These are phyloP conservation scores for Vigna radiata DNA, from an alignment of 306 rosid genomes.

Conservation along the genomic window DNA sequence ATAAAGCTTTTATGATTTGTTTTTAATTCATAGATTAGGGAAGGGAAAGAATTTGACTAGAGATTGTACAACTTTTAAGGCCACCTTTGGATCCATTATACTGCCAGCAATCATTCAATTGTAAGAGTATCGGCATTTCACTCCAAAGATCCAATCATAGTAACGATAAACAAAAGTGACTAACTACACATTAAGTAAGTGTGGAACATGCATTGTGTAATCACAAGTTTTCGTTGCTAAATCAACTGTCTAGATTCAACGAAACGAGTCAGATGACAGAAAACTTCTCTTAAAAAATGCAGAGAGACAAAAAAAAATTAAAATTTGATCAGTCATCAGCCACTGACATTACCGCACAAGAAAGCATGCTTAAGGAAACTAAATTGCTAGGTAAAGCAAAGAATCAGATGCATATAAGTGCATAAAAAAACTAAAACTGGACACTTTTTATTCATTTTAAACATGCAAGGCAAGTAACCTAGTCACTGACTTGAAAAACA, in stretches of 20 bases:
- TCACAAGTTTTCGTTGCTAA: conserved; percentile 33
- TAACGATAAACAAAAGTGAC: conserved; percentile 25
- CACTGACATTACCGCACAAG: conserved; percentile 26
- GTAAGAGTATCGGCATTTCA: conserved; percentile 38
- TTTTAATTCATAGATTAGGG: conserved; percentile 34
- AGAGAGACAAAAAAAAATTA: conserved; percentile 1
- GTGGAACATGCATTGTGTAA: conserved; percentile 13
- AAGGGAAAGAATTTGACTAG: conserved; percentile 48
- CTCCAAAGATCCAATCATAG: conserved; percentile 35
- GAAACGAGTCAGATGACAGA: conserved; percentile 35
- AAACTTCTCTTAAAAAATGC: conserved; percentile 38
- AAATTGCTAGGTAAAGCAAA: conserved; percentile 45
- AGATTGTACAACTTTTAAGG: conserved; percentile 48
- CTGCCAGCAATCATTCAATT: conserved; percentile 48
- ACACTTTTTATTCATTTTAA: conserved; percentile 45
- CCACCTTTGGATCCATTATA: conserved; percentile 49
- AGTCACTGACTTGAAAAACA: conserved; percentile 55
- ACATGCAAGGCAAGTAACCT: conserved; percentile 58
- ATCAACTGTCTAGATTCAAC: conserved; percentile 23
- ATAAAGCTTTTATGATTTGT: conserved; percentile 40
- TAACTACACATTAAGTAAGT: conserved; percentile 21
- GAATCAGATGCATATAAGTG: conserved; percentile 48
- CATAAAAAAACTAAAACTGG: conserved; percentile 33
- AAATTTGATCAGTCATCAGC: conserved; percentile 11
- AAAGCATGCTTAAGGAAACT: conserved; percentile 25